Evolutionary conservation across 1,139 yeast species (phyloP).

Genomic region (Lodderomyces beijingensis): DNA sequence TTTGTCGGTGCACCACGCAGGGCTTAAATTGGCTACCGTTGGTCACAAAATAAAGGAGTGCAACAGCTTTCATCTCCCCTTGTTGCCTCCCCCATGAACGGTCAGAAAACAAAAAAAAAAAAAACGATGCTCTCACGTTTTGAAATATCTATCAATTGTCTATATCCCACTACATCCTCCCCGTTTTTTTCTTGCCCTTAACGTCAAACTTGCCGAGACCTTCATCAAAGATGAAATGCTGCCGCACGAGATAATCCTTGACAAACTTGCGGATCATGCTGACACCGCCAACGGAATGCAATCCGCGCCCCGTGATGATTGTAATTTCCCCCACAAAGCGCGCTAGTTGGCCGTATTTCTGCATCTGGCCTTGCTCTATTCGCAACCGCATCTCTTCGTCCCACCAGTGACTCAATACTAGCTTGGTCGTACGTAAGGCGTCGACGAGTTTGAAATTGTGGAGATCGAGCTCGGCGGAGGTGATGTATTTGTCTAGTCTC

Average conservation of each 20-base stretch:
- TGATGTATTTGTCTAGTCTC: slow-evolving; percentile 6
- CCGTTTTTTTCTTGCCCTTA: slow-evolving; percentile 24
- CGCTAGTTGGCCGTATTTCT: slow-evolving; percentile 26
- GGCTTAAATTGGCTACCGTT: too few species aligned
- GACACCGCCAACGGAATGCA: slow-evolving; percentile 53
- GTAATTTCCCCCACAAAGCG: slow-evolving; percentile 30
- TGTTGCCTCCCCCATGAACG: too few species aligned
- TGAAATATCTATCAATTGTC: too few species aligned
- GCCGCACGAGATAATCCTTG: slow-evolving; percentile 25
- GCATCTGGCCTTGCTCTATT: slow-evolving; percentile 32
- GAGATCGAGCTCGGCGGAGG: slow-evolving; percentile 39
- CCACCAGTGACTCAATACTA: slow-evolving; percentile 53
- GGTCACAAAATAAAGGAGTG: too few species aligned
- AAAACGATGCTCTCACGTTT: too few species aligned
- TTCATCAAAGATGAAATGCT: slow-evolving; percentile 41
- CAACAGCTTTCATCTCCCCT: too few species aligned
- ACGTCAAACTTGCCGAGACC: slow-evolving; percentile 42
- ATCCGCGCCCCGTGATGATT: slow-evolving; percentile 59
- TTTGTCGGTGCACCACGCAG: too few species aligned
- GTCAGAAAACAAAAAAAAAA: too few species aligned
- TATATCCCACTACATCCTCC: neutral
- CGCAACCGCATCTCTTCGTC: slow-evolving; percentile 37
- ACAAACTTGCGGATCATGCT: slow-evolving; percentile 42
- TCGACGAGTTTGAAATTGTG: slow-evolving; percentile 45
- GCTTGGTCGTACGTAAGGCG: slow-evolving; percentile 34